phyloP scores from a whole-genome alignment of 768 basidiomycete species.

The Cantharellus cinnabarinus region DNA sequence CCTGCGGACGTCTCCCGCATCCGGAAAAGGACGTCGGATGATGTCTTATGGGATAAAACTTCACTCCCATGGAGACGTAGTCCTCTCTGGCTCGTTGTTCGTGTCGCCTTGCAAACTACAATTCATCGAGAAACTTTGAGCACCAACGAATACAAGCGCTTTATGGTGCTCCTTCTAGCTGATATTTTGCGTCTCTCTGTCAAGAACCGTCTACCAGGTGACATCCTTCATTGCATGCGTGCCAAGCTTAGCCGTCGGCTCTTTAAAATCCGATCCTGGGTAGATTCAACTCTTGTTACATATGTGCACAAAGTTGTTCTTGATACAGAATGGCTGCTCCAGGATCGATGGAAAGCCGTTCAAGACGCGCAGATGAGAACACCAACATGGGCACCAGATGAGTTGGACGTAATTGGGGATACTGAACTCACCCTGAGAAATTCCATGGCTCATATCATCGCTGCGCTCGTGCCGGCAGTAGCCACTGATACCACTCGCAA shows the following conservation, averaged over 20 bases:
- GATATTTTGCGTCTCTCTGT: not conserved
- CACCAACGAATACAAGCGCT: not conserved
- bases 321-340: not conserved
- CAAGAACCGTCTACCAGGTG: conserved; percentile 5
- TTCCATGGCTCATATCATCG: not conserved
- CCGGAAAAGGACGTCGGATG: conserved; percentile 27
- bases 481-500: not conserved
- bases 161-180: not conserved
- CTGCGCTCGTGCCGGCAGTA: not conserved
- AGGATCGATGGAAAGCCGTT: not conserved
- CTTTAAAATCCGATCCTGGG: not conserved
- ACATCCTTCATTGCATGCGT: conserved; percentile 15
- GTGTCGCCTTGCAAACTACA: conserved; percentile 23
- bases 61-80: conserved; percentile 29
- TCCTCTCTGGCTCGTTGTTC: conserved; percentile 29
- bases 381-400: not conserved
- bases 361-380: not conserved
- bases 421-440: not conserved
- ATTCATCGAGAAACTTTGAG: conserved; percentile 1
- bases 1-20: conserved; percentile 16
- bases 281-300: not conserved
- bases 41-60: conserved; percentile 24
- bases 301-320: not conserved
- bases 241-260: conserved; percentile 10
- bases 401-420: not conserved